A percentile compares a stretch with the other conserved stretches of the same genome.
phyloP scores from a whole-genome alignment of 225 moss, liverwort and hornwort genomes.

The Thuidium tamariscinum region DNA sequence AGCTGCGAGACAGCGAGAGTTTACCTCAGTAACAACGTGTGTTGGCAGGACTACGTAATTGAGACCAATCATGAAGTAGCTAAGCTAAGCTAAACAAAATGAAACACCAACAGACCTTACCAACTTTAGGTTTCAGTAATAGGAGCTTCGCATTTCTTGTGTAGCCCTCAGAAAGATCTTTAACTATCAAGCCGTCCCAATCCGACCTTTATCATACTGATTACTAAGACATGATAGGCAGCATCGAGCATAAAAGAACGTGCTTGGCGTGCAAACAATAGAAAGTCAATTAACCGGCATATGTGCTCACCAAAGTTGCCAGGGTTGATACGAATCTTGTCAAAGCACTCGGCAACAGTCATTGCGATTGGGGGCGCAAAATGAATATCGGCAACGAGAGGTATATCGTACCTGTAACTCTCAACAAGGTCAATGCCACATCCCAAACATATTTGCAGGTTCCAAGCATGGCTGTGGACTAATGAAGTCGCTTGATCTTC shows the following conservation, averaged over 20 bases:
- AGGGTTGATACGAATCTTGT: slow-evolving; percentile 96
- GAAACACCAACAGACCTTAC: background rate
- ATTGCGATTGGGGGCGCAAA: slow-evolving; percentile 86
- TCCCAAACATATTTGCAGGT: background rate
- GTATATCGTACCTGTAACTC: slow-evolving; percentile 55
- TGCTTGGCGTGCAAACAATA: background rate
- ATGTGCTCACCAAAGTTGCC: slow-evolving; percentile 85
- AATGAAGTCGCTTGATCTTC: background rate
- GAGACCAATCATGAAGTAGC: background rate
- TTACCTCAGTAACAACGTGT: background rate
- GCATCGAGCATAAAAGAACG: background rate
- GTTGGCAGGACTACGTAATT: background rate
- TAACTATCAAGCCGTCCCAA: background rate
- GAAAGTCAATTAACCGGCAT: background rate
- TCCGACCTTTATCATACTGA: background rate
- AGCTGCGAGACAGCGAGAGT: slow-evolving; percentile 28
- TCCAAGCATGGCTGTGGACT: background rate
- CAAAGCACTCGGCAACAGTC: slow-evolving; percentile 93
- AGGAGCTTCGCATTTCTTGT: background rate
- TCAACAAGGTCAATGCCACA: background rate
- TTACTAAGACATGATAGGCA: background rate
- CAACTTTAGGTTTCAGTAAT: background rate
- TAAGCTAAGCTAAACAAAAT: background rate
- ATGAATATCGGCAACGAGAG: slow-evolving; percentile 94
- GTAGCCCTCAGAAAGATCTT: background rate